Conservation (phyloP, 2,329 filamentous ascomycete species). For the Calonectria hongkongensis region DNA sequence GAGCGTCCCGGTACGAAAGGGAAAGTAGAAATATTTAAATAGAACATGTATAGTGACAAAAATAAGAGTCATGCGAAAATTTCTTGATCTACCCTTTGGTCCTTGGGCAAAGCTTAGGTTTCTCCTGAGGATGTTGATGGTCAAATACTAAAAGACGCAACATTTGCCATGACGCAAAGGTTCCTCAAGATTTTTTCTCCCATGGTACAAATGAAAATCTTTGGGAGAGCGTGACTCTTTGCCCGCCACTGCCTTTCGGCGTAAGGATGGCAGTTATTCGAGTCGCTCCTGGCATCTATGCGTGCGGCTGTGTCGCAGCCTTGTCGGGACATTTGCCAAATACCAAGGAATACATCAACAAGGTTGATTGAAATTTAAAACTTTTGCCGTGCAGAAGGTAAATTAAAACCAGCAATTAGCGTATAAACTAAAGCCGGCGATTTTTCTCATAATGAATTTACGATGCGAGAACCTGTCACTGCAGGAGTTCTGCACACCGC, state of each 20-base stretch:
- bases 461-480: background rate
- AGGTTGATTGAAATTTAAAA: conserved; percentile 5
- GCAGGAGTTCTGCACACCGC: background rate
- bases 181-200: background rate
- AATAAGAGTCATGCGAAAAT: background rate
- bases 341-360: background rate
- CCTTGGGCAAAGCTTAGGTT: background rate
- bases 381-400: background rate
- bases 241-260: background rate
- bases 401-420: background rate
- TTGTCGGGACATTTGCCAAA: background rate
- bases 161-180: background rate
- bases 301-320: background rate
- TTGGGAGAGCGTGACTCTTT: background rate
- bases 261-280: background rate
- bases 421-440: background rate
- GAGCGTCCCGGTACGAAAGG: background rate
- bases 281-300: background rate
- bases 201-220: background rate
- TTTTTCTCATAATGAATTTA: conserved; percentile 4
- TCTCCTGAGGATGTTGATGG: background rate
- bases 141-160: background rate
- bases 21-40: background rate
- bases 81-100: background rate
- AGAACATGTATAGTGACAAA: background rate